phyloP scores from a whole-genome alignment of 2,329 filamentous ascomycete genomes.

The Pseudogymnoascus sp. region DNA sequence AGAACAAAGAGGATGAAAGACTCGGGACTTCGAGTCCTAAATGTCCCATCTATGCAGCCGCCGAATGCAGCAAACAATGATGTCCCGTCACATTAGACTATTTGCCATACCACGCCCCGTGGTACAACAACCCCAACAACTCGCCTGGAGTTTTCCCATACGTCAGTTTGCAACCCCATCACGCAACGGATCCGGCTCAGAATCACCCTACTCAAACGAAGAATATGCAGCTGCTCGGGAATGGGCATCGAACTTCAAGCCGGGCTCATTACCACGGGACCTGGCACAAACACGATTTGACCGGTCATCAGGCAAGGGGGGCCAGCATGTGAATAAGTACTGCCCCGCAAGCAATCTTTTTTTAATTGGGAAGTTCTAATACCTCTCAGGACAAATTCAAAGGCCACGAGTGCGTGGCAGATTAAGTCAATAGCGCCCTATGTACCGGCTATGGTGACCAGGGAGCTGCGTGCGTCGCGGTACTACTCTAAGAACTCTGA shows the following conservation, averaged over 20 bases:
- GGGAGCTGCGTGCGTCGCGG: slow-evolving; percentile 22
- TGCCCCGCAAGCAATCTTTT: background rate
- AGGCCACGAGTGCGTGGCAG: slow-evolving; percentile 29
- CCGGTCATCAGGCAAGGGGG: slow-evolving; percentile 28
- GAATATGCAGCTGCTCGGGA: slow-evolving; percentile 24
- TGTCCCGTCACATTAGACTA: background rate
- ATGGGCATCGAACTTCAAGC: slow-evolving; percentile 25
- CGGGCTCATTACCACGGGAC: slow-evolving; percentile 23
- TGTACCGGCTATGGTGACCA: slow-evolving; percentile 27
- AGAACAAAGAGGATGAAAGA: slow-evolving; percentile 1
- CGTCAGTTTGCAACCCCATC: background rate
- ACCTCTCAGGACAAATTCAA: slow-evolving; percentile 28
- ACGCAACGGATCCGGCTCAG: background rate
- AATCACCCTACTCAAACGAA: slow-evolving; percentile 4
- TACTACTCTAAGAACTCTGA: slow-evolving; percentile 28
- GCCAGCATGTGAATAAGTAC: slow-evolving; percentile 33
- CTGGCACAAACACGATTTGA: slow-evolving; percentile 26
- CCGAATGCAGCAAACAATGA: background rate
- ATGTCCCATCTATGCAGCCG: background rate
- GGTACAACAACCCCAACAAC: background rate
- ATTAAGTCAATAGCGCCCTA: slow-evolving; percentile 21
- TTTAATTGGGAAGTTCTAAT: slow-evolving; percentile 12
- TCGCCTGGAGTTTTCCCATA: background rate
- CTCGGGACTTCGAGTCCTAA: background rate
- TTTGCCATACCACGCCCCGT: background rate